A percentile compares a stretch with the other conserved stretches of the same genome.
Conservation (phyloP, 805 yeast genomes). For the Candida multigemmis region DNA sequence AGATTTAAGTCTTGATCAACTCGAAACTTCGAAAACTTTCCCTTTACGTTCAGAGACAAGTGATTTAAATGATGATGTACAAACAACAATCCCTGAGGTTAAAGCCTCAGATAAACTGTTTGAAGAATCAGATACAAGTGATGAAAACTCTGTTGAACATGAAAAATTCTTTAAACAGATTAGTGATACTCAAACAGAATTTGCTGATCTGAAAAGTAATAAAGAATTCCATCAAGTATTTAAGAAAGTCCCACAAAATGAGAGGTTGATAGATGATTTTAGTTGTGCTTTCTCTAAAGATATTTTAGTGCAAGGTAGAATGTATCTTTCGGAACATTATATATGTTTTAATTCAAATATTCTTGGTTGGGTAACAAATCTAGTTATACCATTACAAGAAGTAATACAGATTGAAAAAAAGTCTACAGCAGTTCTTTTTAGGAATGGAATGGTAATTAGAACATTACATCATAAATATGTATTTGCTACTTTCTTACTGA, state of each 20-base stretch:
- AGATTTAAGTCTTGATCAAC: constrained; percentile 18
- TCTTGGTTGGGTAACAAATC: constrained; percentile 56
- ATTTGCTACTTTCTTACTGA: constrained; percentile 56
- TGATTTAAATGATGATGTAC: constrained; percentile 11
- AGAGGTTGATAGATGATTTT: constrained; percentile 50
- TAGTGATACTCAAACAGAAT: constrained; percentile 12
- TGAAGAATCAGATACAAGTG: constrained; percentile 2
- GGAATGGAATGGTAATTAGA: constrained; percentile 57
- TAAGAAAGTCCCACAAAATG: constrained; percentile 40
- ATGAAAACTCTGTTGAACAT: constrained; percentile 4
- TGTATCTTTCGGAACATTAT: constrained; percentile 47
- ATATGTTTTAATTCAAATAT: constrained; percentile 60
- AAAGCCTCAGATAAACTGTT: neutral
- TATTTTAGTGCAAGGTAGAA: constrained; percentile 56
- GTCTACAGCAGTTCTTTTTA: constrained; percentile 58
- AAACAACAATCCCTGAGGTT: constrained; percentile 5
- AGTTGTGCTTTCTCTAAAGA: constrained; percentile 62
- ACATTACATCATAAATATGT: constrained; percentile 54
- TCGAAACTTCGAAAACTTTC: constrained; percentile 4
- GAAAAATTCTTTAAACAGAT: no score
- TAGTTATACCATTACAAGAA: constrained; percentile 50
- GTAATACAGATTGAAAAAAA: constrained; percentile 57
- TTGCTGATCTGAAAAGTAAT: constrained; percentile 44
- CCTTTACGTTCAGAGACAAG: constrained; percentile 1
- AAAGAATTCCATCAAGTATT: constrained; percentile 53